Base-by-base conservation (phyloP, 2,329 filamentous ascomycete species). In the Neoarthrinium moseri region DNA sequence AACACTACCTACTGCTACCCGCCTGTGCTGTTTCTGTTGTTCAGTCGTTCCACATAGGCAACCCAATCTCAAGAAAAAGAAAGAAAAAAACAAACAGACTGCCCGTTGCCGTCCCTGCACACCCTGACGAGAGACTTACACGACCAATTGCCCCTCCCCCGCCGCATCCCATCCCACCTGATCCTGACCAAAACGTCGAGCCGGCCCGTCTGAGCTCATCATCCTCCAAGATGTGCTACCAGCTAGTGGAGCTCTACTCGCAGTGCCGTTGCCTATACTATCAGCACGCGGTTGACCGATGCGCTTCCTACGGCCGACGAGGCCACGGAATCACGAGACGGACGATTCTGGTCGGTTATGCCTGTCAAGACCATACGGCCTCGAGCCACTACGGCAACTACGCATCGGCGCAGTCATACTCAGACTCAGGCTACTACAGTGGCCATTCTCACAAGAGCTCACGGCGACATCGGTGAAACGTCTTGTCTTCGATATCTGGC, bases 211-310 rank as follows among this genome's bases (percentile, higher is more conserved):
- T 17, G 12, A 18, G 12, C 24, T 21, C 7, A 5, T 21, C 7
- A 5, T 39, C 10, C 15, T 18, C 60, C 65, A 75, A 54, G 51
- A 95, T 96, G 91, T 96, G 91, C 63, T 91, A 89, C 62, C 88
- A 91, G 70, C 71, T 96, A 51, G 75, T 92, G 58, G 91, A 96
- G 68, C 78, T 89, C 48, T 96, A 91, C 74, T 84, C 90, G 45
- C 88, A 86, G 46, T 96, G 91, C 77, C 81, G 84, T 53, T 96
- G 91, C 70, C 77, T 92, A 57, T 95, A 96, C 75, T 89, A 92
- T 74, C 79, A 86, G 61, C 91, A 96, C 65, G 84, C 88, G 38
- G 78, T 96, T 57, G 91, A 96, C 61, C 86, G 87, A 50, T 96
- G 91, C 64, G 75, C 83, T 39, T 75, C 81, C 27, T 89, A 90